Percentiles rank a stretch among this genome's conserved stretches.
Evolutionary conservation across 345 rosid species (phyloP).

Genomic region (Isatis tinctoria): DNA sequence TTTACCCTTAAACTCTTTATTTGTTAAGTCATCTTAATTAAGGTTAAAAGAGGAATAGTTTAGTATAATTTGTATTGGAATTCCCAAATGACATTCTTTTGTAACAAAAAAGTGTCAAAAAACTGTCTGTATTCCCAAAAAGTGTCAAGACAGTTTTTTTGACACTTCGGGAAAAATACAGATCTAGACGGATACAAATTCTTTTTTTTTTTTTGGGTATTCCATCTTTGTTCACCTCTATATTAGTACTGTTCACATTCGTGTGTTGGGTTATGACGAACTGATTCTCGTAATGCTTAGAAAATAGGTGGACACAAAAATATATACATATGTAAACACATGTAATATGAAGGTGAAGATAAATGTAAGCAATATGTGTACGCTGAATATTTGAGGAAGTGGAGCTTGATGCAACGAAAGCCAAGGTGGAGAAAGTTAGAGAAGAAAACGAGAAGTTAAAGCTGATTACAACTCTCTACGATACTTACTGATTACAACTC

Average conservation of each 20-base stretch:
- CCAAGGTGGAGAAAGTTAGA: conserved; percentile 37
- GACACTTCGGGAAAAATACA: too few species aligned
- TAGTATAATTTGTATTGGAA: too few species aligned
- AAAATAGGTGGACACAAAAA: background rate
- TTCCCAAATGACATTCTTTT: too few species aligned
- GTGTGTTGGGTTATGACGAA: too few species aligned
- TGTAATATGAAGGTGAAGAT: background rate
- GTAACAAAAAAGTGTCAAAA: too few species aligned
- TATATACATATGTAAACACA: background rate
- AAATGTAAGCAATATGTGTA: background rate
- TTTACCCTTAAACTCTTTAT: too few species aligned
- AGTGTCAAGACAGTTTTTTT: too few species aligned
- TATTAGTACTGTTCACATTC: background rate
- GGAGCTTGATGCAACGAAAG: conserved; percentile 39
- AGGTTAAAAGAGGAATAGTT: too few species aligned
- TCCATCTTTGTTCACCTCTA: background rate
- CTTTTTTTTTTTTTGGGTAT: background rate
- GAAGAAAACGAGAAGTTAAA: conserved; percentile 48
- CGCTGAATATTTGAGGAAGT: conserved; percentile 25
- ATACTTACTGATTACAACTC: conserved; percentile 49
- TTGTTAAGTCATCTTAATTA: too few species aligned
- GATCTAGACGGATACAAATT: background rate
- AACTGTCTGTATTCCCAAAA: too few species aligned
- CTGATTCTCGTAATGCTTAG: background rate
- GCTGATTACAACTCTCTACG: too few species aligned